Evolutionary conservation across 164 flowering plant genomes (phyloP), one percentile per base, ranked within the genome.

Genomic region (Magnolia kwangsiensis): DNA sequence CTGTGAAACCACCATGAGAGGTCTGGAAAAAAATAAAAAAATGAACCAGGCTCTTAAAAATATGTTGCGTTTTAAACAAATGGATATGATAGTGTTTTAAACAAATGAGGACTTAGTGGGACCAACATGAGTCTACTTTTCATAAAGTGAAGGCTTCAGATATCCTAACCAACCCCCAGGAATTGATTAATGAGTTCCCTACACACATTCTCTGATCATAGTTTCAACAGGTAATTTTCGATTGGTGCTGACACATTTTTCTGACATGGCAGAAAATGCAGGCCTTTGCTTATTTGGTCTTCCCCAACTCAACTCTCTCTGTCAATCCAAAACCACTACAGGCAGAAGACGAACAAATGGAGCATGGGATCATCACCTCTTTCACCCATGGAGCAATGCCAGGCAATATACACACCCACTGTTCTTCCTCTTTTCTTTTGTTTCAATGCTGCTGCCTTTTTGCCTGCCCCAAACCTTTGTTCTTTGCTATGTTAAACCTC

Each of bases 361-460:
- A 88, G 74, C 82, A 88, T 81, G 99, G 92, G 63, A 73, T 92
- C 77, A 86, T 95, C 80, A 88, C 96, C 67, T 92, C 98, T 79
- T 86, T 88, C 75, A 93, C 95, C 27, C 92, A 82, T 80, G 98
- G 99, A 72, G 85, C 80, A 24, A 91, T 95, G 93, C 80, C 89
- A 87, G 98, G 99, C 91, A 88, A 13, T 50, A 16, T 63, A 71
- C 31, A 55, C 29, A 55, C 1, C 69, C 24, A 14, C n/a, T 9
- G 11, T 24, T 65, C 74, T 10, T 21, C 20, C 51, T 16, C 14
- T 24, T 51, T 74, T 13, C 37, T 18, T 31, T 51, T 72, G 19
- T 51, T 23, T 67, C 45, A 37, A 37, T 4, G 45, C 45, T 24
- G 27, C 27, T 24, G 27, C 27, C 27, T 24, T 24, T 24, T 24